phyloP scores from a whole-genome alignment of 2,329 filamentous ascomycete genomes.

The Coleophoma crateriformis region DNA sequence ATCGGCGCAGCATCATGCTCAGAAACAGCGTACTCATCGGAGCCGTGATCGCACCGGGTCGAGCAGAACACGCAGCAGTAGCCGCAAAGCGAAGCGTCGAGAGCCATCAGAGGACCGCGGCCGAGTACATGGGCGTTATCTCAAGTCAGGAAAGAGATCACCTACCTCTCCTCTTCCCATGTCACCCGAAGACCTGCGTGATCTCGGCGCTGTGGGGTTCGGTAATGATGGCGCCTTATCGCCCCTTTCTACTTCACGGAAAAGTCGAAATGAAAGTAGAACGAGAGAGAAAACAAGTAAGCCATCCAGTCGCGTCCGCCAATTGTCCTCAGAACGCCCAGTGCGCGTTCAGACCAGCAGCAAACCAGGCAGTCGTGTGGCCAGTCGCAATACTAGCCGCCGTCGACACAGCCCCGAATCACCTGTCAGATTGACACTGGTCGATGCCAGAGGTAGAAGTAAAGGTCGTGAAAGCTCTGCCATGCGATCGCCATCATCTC shows the following conservation, averaged over 20 bases:
- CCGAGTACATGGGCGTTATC: conserved; percentile 59
- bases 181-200: conserved; percentile 81
- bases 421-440: conserved; percentile 13
- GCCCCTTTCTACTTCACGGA: conserved; percentile 9
- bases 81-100: conserved; percentile 43
- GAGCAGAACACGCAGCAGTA: conserved; percentile 38
- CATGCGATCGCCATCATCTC: conserved; percentile 71
- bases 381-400: conserved; percentile 33
- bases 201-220: conserved; percentile 38
- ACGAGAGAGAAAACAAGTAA: conserved; percentile 28
- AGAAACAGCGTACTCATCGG: conserved; percentile 40
- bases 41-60: conserved; percentile 44
- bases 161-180: conserved; percentile 91
- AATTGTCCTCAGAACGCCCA: conserved; percentile 19
- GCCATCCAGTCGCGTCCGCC: conserved; percentile 25
- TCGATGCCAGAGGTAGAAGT: conserved; percentile 53
- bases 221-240: conserved; percentile 23
- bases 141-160: conserved; percentile 74
- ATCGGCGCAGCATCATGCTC: conserved; percentile 60
- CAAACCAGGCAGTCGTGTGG: conserved; percentile 23
- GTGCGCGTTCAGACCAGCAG: conserved; percentile 7
- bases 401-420: conserved; percentile 29
- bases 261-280: conserved; percentile 14
- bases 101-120: conserved; percentile 68
- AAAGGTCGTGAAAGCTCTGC: conserved; percentile 51